phyloP scores from a whole-genome alignment of 169 alveolate genomes.

The Plasmodium yoelii region DNA sequence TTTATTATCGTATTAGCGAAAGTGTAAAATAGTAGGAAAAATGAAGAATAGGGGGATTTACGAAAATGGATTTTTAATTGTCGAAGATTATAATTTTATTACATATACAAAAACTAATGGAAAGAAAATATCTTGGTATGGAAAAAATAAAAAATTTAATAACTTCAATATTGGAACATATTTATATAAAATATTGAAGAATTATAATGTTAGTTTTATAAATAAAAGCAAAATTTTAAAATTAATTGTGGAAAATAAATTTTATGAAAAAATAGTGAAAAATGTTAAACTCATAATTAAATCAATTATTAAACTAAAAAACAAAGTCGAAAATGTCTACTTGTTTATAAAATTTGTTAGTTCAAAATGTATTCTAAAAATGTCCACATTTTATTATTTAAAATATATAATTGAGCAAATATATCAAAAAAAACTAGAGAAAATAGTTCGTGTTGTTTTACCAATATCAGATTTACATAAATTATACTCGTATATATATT shows the following conservation, averaged over 20 bases:
- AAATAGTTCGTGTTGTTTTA: slow-evolving; percentile 57
- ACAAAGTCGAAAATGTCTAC: slow-evolving; percentile 34
- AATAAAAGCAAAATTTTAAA: slow-evolving; percentile 13
- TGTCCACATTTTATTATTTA: slow-evolving; percentile 67
- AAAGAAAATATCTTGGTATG: slow-evolving; percentile 13
- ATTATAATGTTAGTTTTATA: slow-evolving; percentile 26
- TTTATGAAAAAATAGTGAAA: slow-evolving; percentile 26
- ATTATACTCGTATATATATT: slow-evolving; percentile 60
- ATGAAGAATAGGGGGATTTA: slow-evolving; percentile 15
- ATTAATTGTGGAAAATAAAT: slow-evolving; percentile 24
- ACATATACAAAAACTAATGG: slow-evolving; percentile 30
- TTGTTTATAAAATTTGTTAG: slow-evolving; percentile 59
- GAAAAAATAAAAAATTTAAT: slow-evolving; percentile 10
- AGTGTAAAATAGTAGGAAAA: not conserved
- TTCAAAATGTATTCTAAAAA: slow-evolving; percentile 51
- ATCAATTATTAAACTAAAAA: slow-evolving; percentile 25
- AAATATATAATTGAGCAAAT: slow-evolving; percentile 55
- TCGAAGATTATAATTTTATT: slow-evolving; percentile 63
- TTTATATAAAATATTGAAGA: slow-evolving; percentile 5
- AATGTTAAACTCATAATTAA: slow-evolving; percentile 43
- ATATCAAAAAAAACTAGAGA: slow-evolving; percentile 40
- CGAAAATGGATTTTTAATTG: slow-evolving; percentile 56
- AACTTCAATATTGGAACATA: slow-evolving; percentile 25
- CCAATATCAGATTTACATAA: slow-evolving; percentile 64
- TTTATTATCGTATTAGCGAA: not conserved